phyloP scores from a whole-genome alignment of 805 yeast genomes.

The Ogataea haglerorum region DNA sequence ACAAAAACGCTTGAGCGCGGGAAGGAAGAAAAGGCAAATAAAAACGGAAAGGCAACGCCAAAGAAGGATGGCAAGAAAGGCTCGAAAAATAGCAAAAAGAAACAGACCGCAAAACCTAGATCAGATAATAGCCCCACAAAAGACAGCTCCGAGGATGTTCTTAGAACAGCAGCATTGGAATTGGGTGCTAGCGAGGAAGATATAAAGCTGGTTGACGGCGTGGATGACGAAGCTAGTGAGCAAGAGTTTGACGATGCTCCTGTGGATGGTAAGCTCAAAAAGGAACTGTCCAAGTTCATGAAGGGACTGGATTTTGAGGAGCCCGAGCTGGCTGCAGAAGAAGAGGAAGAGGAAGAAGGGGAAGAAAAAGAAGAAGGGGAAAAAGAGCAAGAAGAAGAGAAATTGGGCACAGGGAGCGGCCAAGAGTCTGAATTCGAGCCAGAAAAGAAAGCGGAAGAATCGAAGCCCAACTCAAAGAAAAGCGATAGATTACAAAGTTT shows the following conservation, averaged over 20 bases:
- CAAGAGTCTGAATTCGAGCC: constrained; percentile 16
- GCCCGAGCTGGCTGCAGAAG: constrained; percentile 33
- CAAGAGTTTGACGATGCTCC: constrained; percentile 47
- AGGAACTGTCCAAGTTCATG: constrained; percentile 61
- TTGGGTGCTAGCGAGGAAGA: constrained; percentile 89
- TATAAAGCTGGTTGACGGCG: constrained; percentile 56
- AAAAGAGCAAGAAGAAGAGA: constrained; percentile 34
- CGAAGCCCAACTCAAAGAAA: constrained; percentile 23
- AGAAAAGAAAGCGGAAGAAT: constrained; percentile 32
- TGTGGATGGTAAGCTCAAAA: constrained; percentile 43
- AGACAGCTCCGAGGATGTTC: constrained; percentile 27
- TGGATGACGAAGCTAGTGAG: constrained; percentile 45
- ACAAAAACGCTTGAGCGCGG: constrained; percentile 41
- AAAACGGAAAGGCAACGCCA: background rate
- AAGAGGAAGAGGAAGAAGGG: constrained; percentile 35
- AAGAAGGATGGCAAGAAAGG: background rate
- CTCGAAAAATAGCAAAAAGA: background rate
- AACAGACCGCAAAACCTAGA: background rate
- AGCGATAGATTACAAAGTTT: constrained; percentile 31
- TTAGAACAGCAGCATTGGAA: constrained; percentile 72
- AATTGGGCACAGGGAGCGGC: constrained; percentile 28
- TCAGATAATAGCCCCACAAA: background rate
- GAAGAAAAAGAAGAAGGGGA: constrained; percentile 39
- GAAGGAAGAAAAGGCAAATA: constrained; percentile 17
- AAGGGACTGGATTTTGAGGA: constrained; percentile 61